Percentiles rank a stretch among this genome's conserved stretches.
Evolutionary conservation across 2,329 filamentous ascomycete genomes (phyloP).

Genomic region (Pseudocercospora cruenta): DNA sequence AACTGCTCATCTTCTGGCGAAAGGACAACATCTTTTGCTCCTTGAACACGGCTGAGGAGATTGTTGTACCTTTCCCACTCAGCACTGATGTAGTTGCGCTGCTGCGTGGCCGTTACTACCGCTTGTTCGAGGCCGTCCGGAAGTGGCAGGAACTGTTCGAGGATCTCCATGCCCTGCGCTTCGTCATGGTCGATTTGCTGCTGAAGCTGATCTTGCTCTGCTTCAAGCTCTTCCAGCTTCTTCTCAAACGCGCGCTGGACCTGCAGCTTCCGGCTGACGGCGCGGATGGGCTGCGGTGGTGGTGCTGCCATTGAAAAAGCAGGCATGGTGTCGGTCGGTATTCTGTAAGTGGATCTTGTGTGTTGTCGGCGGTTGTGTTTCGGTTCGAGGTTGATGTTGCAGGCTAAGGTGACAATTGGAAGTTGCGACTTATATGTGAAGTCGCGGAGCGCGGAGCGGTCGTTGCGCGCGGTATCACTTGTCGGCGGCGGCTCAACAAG

Average conservation of each 20-base stretch:
- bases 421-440: not conserved
- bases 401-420: not conserved
- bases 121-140: not conserved
- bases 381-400: not conserved
- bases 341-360: not conserved
- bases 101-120: not conserved
- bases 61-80: not conserved
- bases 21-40: not conserved
- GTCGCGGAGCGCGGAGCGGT: not conserved
- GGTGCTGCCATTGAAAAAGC: not conserved
- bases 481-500: not conserved
- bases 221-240: not conserved
- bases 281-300: not conserved
- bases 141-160: constrained; percentile 6
- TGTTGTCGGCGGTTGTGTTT: not conserved
- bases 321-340: constrained; percentile 4
- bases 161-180: not conserved
- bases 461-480: not conserved
- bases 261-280: not conserved
- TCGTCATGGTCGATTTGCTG: not conserved
- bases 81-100: not conserved
- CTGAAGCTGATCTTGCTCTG: not conserved
- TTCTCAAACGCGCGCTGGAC: not conserved
- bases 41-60: not conserved
- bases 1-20: not conserved